These are phyloP conservation scores for Setaria italica DNA, from an alignment of 202 grass and related monocot genomes.

Conservation along the genomic window DNA sequence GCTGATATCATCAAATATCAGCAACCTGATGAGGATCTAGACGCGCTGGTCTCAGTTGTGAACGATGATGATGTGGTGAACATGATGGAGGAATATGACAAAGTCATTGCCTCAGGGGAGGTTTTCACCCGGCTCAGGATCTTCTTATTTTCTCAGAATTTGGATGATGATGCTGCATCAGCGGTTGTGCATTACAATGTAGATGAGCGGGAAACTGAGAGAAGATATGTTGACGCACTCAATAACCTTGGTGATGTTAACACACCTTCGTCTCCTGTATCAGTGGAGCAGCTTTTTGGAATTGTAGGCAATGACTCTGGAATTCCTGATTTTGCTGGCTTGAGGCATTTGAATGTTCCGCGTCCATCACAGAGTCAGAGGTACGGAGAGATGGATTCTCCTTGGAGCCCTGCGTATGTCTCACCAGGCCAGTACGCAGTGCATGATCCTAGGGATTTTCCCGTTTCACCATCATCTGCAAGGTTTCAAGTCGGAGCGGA, in stretches of 20 bases:
- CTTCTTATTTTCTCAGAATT: slow-evolving; percentile 84
- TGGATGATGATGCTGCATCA: slow-evolving; percentile 57
- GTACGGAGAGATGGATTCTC: slow-evolving; percentile 75
- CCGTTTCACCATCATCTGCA: slow-evolving; percentile 70
- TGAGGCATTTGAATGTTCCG: slow-evolving; percentile 79
- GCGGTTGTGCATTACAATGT: slow-evolving; percentile 53
- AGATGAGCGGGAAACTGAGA: slow-evolving; percentile 79
- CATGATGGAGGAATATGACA: slow-evolving; percentile 99
- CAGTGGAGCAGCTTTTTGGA: slow-evolving; percentile 64
- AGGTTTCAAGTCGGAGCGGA: slow-evolving; percentile 69
- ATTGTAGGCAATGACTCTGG: slow-evolving; percentile 57
- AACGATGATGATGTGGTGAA: slow-evolving; percentile 96
- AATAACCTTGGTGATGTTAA: slow-evolving; percentile 78
- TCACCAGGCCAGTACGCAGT: slow-evolving; percentile 65
- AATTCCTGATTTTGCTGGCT: slow-evolving; percentile 53
- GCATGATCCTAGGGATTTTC: slow-evolving; percentile 73
- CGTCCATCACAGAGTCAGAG: slow-evolving; percentile 60
- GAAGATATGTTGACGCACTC: slow-evolving; percentile 91
- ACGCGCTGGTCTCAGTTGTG: slow-evolving; percentile 86
- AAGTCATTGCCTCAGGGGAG: slow-evolving; percentile 69
- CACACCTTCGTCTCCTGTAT: slow-evolving; percentile 62
- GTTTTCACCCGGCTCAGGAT: slow-evolving; percentile 78
- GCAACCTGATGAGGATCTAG: slow-evolving; percentile 94
- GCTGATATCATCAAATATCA: slow-evolving; percentile 89
- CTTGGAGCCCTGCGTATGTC: slow-evolving; percentile 68